These are phyloP conservation scores for Beauveria caledonica DNA, from an alignment of 2,329 filamentous ascomycete genomes.

Conservation along the genomic window DNA sequence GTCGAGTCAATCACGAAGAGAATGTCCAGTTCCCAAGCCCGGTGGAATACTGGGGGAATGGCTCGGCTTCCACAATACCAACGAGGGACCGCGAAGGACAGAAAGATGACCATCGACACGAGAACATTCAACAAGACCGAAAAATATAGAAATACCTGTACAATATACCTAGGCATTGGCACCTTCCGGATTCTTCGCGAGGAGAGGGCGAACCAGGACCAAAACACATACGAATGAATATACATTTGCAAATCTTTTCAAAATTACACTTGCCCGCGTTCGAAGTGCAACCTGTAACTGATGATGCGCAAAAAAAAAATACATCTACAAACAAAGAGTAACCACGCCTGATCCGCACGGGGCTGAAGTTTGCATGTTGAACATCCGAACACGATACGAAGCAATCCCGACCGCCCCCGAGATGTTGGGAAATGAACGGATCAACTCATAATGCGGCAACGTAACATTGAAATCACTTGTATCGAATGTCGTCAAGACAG, in stretches of 20 bases:
- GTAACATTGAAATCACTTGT: neutral
- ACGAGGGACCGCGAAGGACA: constrained; percentile 16
- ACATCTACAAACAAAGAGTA: neutral
- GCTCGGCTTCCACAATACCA: constrained; percentile 54
- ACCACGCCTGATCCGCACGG: neutral
- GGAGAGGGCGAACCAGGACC: neutral
- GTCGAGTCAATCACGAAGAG: constrained; percentile 43
- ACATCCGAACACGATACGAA: neutral
- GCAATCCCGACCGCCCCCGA: neutral
- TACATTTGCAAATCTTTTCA: neutral
- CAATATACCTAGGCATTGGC: neutral
- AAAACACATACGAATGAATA: constrained; percentile 1
- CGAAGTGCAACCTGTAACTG: neutral
- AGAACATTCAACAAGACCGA: neutral
- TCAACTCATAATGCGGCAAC: neutral
- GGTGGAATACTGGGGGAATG: constrained; percentile 68
- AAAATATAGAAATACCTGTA: constrained; percentile 8
- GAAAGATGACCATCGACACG: constrained; percentile 18
- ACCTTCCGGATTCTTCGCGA: neutral
- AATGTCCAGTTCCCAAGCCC: constrained; percentile 91
- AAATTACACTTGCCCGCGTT: neutral
- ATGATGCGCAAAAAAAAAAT: neutral
- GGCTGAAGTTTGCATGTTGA: neutral
- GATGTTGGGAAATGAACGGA: neutral
- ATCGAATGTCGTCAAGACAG: neutral